Evolutionary conservation across 2,329 filamentous ascomycete species (phyloP), one percentile per base, ranked within the genome.

Genomic region (Calcarisporium arbuscula): DNA sequence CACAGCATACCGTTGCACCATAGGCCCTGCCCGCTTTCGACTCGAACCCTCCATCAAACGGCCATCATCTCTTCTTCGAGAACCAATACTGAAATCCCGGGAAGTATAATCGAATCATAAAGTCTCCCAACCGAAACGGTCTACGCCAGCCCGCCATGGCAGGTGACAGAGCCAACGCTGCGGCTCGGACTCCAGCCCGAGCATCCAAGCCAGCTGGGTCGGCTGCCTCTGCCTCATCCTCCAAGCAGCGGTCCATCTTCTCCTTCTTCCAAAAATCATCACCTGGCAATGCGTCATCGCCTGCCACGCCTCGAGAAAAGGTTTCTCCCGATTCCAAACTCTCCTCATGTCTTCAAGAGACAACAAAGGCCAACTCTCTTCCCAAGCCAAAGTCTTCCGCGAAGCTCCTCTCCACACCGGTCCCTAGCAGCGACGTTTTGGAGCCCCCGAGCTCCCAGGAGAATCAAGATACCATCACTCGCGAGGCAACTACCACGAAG

Each of bases 381-480:
- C 58, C 59, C 38, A 51, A 71, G 49, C 63, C 65, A 15, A 64
- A 59, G n/a, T 70, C 70, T 32, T 61, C 61, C 6, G 34, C 38
- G 25, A 61, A 60, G 39, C 50, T n/a, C n/a, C n/a, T 58, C 28
- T 50, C 81, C 39, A 89, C 86, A 0, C 86, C 87, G 5, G 74
- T 82, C 6, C 82, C 87, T 5, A 94, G 85, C 58, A 94, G 87
- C 59, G 86, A 94, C 59, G 74, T 72, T 22, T 57, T 77, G 18
- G 77, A 82, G 34, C 78, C 78, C 16, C 68, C 72, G 1, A 83
- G 79, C 56, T 82, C 81, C 1, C 78, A 85, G 43, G 77, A 83
- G 47, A 80, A 82, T 42, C 67, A 75, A 36, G 65, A 66, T 36
- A 72, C 58, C 5, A 27, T 19, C 3, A 25, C 29, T 4, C 28